These are phyloP conservation scores for Vigna reflexopilosa DNA, from an alignment of 306 rosid species.

Conservation along the genomic window DNA sequence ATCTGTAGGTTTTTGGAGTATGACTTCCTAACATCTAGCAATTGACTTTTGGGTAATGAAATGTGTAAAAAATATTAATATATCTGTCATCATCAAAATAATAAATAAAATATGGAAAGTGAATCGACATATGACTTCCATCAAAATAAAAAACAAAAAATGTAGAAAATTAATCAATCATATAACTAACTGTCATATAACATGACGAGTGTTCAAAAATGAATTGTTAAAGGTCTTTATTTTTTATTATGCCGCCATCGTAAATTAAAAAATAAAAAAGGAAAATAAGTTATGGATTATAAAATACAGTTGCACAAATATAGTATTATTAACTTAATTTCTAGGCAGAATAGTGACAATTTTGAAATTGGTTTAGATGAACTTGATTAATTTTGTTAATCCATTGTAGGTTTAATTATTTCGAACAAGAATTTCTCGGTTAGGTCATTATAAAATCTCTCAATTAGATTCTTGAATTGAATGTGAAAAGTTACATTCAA, in stretches of 20 bases:
- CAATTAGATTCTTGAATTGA: no score
- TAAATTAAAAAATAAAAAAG: neutral
- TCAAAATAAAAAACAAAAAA: neutral
- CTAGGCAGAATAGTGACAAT: no score
- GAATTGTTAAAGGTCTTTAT: neutral
- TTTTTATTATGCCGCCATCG: neutral
- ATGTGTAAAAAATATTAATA: neutral
- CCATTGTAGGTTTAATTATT: no score
- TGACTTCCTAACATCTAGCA: conserved; percentile 40
- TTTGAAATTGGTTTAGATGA: no score
- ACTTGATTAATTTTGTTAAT: neutral
- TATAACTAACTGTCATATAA: neutral
- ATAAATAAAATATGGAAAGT: neutral
- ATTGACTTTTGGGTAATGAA: conserved; percentile 10
- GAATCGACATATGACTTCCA: neutral
- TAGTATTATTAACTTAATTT: neutral
- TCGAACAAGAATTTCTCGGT: no score
- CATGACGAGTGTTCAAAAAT: neutral
- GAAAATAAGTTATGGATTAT: neutral
- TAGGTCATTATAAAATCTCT: no score
- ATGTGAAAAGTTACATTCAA: no score
- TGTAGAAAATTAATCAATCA: neutral
- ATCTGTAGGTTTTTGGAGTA: conserved; percentile 30
- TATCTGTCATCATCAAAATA: neutral
- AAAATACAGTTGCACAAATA: neutral